Conservation (phyloP, 352 stramenopile genomes). For the Phytophthora podocarpi region DNA sequence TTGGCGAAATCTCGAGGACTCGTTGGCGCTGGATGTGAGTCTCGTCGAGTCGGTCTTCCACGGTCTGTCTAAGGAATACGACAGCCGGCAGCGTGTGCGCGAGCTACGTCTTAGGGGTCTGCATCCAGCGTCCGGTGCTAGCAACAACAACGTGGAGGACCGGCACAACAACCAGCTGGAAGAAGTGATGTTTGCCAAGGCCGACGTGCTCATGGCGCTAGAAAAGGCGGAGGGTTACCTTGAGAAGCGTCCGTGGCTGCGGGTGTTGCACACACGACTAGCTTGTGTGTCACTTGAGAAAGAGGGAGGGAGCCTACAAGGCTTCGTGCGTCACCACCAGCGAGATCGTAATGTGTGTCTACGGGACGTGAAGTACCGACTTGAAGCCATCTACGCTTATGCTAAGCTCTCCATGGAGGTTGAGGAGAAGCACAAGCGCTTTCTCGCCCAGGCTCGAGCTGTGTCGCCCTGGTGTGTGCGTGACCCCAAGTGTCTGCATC, state of each 20-base stretch:
- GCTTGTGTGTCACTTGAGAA: constrained; percentile 64
- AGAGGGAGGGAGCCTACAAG: constrained; percentile 48
- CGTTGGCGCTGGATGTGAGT: constrained; percentile 51
- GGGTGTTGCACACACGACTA: constrained; percentile 57
- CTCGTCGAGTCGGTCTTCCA: constrained; percentile 66
- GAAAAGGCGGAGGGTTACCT: constrained; percentile 49
- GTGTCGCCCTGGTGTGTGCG: constrained; percentile 70
- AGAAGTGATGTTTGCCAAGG: constrained; percentile 56
- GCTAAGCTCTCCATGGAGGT: constrained; percentile 29
- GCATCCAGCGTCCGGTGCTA: not conserved
- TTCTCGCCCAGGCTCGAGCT: constrained; percentile 45
- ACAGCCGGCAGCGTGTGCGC: constrained; percentile 21
- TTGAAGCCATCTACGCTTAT: constrained; percentile 46
- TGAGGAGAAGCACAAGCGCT: constrained; percentile 47
- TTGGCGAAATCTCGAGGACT: constrained; percentile 51
- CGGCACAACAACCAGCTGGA: constrained; percentile 31
- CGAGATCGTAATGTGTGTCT: constrained; percentile 52
- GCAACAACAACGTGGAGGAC: constrained; percentile 2
- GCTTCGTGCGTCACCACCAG: constrained; percentile 58
- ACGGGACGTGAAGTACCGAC: constrained; percentile 25
- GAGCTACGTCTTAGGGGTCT: constrained; percentile 1
- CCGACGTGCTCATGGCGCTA: constrained; percentile 55
- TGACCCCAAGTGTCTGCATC: constrained; percentile 47
- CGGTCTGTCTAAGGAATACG: constrained; percentile 36
- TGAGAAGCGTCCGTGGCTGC: constrained; percentile 58